phyloP scores from a whole-genome alignment of 2,329 filamentous ascomycete genomes.

The Plectosphaerella cucumerina region DNA sequence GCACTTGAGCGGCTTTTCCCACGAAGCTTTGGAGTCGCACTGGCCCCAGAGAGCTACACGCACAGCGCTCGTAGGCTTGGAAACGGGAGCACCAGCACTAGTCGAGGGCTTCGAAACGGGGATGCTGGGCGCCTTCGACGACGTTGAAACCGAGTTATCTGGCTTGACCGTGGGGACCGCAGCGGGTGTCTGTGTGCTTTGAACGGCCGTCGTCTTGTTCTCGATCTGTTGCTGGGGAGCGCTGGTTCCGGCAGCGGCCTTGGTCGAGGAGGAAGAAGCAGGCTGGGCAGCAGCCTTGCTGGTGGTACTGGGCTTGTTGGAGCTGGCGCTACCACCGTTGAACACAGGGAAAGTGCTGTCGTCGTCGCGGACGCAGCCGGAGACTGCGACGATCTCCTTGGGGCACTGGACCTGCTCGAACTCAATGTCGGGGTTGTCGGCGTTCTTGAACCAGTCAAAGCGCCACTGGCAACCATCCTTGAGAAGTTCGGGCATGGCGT shows the following conservation, averaged over 20 bases:
- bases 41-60: constrained; percentile 21
- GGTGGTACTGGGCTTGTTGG: background rate
- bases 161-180: background rate
- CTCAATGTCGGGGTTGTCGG: constrained; percentile 51
- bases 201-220: too few relatives aligned
- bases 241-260: too few relatives aligned
- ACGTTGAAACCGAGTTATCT: background rate
- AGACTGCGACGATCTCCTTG: constrained; percentile 35
- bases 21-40: constrained; percentile 29
- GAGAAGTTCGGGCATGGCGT: constrained; percentile 44
- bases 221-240: background rate
- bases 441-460: constrained; percentile 58
- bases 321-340: background rate
- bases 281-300: background rate
- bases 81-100: too few relatives aligned
- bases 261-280: too few relatives aligned
- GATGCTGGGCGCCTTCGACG: background rate
- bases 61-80: background rate
- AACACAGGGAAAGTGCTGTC: constrained; percentile 10
- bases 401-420: constrained; percentile 55
- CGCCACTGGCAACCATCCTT: constrained; percentile 58
- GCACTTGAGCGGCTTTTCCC: constrained; percentile 29
- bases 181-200: too few relatives aligned
- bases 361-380: constrained; percentile 25
- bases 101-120: too few relatives aligned